A percentile compares a stretch with the other conserved stretches of the same genome.
Conservation (phyloP, 371 early-diverging fungal species). For the Lichtheimia hyalospora region DNA sequence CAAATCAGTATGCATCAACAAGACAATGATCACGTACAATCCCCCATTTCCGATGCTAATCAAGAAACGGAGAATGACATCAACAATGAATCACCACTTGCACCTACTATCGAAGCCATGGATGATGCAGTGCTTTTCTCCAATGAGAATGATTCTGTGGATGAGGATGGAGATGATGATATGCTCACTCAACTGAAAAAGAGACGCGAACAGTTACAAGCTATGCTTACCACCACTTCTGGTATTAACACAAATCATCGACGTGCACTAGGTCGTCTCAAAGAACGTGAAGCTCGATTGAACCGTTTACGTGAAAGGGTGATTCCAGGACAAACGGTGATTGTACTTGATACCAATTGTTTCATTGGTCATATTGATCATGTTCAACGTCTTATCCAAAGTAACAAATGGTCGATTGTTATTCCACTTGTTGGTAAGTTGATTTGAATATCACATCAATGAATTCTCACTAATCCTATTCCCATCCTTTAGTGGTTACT, state of each 20-base stretch:
- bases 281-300: conserved; percentile 34
- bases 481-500: conserved; percentile 47
- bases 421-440: conserved; percentile 60
- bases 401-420: conserved; percentile 58
- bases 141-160: conserved; percentile 26
- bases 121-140: conserved; percentile 42
- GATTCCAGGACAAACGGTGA: conserved; percentile 51
- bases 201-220: conserved; percentile 38
- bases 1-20: neutral
- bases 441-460: neutral
- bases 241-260: conserved; percentile 16
- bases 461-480: neutral
- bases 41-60: neutral
- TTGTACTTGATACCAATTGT: conserved; percentile 71
- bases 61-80: neutral
- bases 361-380: conserved; percentile 60
- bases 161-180: conserved; percentile 41
- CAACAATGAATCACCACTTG: neutral
- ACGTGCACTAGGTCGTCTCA: conserved; percentile 25
- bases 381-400: conserved; percentile 51
- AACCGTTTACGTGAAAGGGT: conserved; percentile 31
- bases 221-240: conserved; percentile 25
- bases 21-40: neutral
- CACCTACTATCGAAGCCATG: conserved; percentile 31
- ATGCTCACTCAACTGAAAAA: conserved; percentile 45